These are phyloP conservation scores for Spirogloea muscicola DNA, from an alignment of 139 green algal species.

Conservation along the genomic window DNA sequence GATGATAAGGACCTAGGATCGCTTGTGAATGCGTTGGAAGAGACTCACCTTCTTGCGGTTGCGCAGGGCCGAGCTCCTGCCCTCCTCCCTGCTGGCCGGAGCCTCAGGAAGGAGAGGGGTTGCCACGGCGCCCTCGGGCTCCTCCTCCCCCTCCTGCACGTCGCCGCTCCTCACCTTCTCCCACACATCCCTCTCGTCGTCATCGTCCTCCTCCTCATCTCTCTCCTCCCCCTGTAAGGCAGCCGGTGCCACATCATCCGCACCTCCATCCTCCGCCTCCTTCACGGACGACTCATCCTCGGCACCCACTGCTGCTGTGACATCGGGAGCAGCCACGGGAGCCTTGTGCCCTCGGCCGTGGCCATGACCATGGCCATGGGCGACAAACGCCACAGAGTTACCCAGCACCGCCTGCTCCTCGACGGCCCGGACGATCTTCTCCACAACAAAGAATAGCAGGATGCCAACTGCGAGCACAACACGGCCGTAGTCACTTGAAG, in stretches of 20 bases:
- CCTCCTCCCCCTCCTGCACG: background rate
- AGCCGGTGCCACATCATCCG: background rate
- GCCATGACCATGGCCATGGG: constrained; percentile 11
- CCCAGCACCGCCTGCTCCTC: background rate
- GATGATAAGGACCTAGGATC: too few species aligned
- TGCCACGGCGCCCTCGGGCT: constrained; percentile 1
- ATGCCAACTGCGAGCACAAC: constrained; percentile 41
- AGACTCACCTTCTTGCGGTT: too few species aligned
- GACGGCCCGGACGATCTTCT: constrained; percentile 25
- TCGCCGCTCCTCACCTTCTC: background rate
- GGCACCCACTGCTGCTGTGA: too few species aligned
- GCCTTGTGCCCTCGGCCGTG: constrained; percentile 3
- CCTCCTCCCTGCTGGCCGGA: too few species aligned
- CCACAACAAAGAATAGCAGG: constrained; percentile 43
- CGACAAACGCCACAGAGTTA: constrained; percentile 7
- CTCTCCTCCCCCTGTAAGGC: background rate
- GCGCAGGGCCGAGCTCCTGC: too few species aligned
- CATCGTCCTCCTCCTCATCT: constrained; percentile 9
- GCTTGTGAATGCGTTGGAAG: too few species aligned
- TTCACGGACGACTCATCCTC: too few species aligned
- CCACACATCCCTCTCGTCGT: constrained; percentile 5
- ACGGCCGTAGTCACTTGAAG: too few species aligned
- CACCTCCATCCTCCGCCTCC: constrained; percentile 3
- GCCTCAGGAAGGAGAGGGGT: too few species aligned
- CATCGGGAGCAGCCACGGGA: too few species aligned